Evolutionary conservation across 2,329 filamentous ascomycete species (phyloP).

Genomic region (Curvularia sp.): DNA sequence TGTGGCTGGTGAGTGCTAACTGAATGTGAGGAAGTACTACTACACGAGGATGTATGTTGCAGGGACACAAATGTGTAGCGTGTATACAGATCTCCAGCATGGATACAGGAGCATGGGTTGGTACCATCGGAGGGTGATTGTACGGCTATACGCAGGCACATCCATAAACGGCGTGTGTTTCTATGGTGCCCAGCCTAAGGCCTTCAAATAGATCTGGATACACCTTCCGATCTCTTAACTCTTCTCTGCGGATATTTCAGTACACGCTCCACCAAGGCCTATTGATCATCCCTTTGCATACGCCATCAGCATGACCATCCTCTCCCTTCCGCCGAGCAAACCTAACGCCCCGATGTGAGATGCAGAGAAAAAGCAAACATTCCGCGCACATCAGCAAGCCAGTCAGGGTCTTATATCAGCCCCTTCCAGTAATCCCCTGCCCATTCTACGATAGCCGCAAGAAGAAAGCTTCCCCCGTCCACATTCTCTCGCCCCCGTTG

Average conservation of each 20-base stretch:
- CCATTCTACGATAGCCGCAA: not conserved
- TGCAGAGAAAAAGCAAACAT: not conserved
- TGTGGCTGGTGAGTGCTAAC: conserved; percentile 9
- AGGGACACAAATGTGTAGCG: not conserved
- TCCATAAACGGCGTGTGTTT: not conserved
- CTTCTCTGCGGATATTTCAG: not conserved
- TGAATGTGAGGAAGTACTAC: not conserved
- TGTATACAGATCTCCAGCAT: conserved; percentile 2
- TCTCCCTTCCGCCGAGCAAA: not conserved
- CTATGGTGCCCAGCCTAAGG: not conserved
- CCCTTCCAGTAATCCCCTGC: not conserved
- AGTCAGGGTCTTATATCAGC: not conserved
- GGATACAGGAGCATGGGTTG: not conserved
- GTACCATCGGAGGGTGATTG: too few species aligned
- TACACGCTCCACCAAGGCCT: not conserved
- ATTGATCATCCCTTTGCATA: not conserved
- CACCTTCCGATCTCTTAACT: not conserved
- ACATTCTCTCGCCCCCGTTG: not conserved
- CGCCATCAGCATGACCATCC: not conserved
- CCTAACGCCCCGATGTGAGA: not conserved
- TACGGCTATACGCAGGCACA: not conserved
- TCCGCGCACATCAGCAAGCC: not conserved
- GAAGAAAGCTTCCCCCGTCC: not conserved
- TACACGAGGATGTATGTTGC: not conserved
- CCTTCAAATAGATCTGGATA: not conserved